Conservation (phyloP, 2,329 filamentous ascomycete genomes). For the Fusarium praegraminearum region DNA sequence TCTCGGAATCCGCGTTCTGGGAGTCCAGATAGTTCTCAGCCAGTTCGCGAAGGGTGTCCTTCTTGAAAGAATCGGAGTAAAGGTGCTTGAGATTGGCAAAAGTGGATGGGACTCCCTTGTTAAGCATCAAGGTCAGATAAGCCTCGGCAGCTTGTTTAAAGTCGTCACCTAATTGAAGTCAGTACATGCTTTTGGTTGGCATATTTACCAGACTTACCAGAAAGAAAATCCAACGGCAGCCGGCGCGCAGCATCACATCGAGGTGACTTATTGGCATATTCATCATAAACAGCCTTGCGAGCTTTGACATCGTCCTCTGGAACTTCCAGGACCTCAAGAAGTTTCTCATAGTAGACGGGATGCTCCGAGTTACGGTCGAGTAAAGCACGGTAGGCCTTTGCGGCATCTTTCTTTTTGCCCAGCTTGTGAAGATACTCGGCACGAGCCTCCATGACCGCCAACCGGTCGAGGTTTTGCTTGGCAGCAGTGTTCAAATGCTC, state of each 20-base stretch:
- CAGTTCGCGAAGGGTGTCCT: constrained; percentile 77
- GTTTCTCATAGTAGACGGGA: constrained; percentile 83
- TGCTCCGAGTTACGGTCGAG: constrained; percentile 91
- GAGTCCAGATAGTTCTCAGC: constrained; percentile 82
- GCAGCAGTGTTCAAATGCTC: constrained; percentile 84
- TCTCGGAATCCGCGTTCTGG: constrained; percentile 61
- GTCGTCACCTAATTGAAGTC: constrained; percentile 70
- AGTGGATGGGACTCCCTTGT: constrained; percentile 93
- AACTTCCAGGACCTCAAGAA: constrained; percentile 77
- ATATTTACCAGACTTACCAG: constrained; percentile 62
- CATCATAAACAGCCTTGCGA: constrained; percentile 77
- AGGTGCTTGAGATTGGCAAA: constrained; percentile 97
- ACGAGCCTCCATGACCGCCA: constrained; percentile 85
- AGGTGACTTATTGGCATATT: constrained; percentile 83
- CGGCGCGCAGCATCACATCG: constrained; percentile 87
- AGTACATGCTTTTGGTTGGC: constrained; percentile 20
- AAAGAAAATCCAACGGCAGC: constrained; percentile 89
- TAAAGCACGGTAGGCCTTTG: constrained; percentile 81
- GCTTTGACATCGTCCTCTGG: constrained; percentile 68
- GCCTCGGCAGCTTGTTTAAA: constrained; percentile 82
- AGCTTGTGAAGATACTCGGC: constrained; percentile 87
- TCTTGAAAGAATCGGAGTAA: constrained; percentile 83
- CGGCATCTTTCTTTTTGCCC: constrained; percentile 81
- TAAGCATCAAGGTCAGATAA: constrained; percentile 87
- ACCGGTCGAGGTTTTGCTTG: constrained; percentile 83